These are phyloP conservation scores for Helianthus annuus DNA, from an alignment of 129 eudicot genomes.

Conservation along the genomic window HanXRQr2.0-SUNRISE NC_035434.2:169049349-169049848, in stretches of 20 bases:
- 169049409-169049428: constrained; percentile 24
- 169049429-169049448: constrained; percentile 20
- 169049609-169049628: background rate
- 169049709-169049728: constrained; percentile 5
- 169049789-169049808: background rate
- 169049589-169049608: background rate
- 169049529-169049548: constrained; percentile 14
- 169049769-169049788: background rate
- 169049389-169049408: constrained; percentile 20
- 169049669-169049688: background rate
- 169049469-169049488: constrained; percentile 1
- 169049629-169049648: background rate
- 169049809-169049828: background rate
- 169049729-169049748: background rate
- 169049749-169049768: constrained; percentile 1
- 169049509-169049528: constrained; percentile 18
- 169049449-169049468: constrained; percentile 14
- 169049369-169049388: constrained; percentile 39
- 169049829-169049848: background rate
- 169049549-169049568: constrained; percentile 20
- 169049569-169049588: constrained; percentile 5
- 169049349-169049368: constrained; percentile 27
- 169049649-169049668: constrained; percentile 3
- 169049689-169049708: constrained; percentile 4
- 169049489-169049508: constrained; percentile 5